Evolutionary conservation across 1,284 basidiomycete species (phyloP), one percentile per base, ranked within the genome.

Genomic region (Ustilago tritici): DNA sequence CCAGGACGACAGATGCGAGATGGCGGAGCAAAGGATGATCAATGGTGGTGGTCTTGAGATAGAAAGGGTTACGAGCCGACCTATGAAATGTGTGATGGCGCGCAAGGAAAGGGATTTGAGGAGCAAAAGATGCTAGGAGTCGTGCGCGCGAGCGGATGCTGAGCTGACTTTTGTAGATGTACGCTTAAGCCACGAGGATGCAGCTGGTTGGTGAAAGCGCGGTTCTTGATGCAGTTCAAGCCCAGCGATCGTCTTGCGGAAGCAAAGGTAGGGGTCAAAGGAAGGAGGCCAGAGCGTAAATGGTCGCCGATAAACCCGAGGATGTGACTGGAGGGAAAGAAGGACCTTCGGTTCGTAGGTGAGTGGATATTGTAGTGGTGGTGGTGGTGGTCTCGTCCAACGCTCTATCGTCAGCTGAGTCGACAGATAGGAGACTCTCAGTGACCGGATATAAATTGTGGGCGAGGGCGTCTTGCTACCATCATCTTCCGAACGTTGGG

Each of bases 381-480:
- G 17, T 46, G 11, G 43, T 41, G 15, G 40, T 38, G 36, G 36
- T 38, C 8, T 38, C 9, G 14, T 14, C 7, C 40, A 41, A n/a
- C 14, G 4, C 14, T 41, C 14, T 17, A 41, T 38, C 10, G 36
- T 38, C 10, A 14, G 43, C 43, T 41, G 14, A 46, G 19, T 10
- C 23, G 23, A 3, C 23, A 28, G 23, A 3, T 28, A 28, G 23
- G 23, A 28, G 23, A 28, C 23, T 28, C 23, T 3, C 23, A 11
- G 14, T 19, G 43, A 46, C 40, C 40, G 43, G 43, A 46, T 46
- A 19, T 19, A 19, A 46, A 46, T 46, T 7, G 43, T 7, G 6
- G n/a, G 49, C 32, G 56, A 38, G 19, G 31, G 23, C 38, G 56
- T 50, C 49, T n/a, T 56, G 54, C 54, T 40, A 34, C 52, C 52